Evolutionary conservation across 768 basidiomycete genomes (phyloP), one percentile per base, ranked within the genome.

Genomic region (Auricularia heimuer): DNA sequence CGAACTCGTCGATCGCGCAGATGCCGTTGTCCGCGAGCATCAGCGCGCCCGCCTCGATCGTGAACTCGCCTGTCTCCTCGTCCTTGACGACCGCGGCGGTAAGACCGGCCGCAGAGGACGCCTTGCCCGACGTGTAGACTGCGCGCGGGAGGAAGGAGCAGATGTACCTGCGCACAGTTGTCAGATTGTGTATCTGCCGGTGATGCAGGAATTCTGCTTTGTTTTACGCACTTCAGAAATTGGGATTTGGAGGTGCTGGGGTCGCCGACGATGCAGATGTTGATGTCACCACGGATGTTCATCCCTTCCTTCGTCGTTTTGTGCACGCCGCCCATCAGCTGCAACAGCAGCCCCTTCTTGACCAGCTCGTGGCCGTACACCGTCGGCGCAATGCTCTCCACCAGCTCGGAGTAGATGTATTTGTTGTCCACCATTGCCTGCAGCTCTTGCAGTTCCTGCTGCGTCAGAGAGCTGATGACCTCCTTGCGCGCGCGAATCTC

Each of bases 1-100:
- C 97, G 72, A 99, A 99, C 76, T 98, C 97, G 78, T 99, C 97
- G 71, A 99, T 99, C n/a, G 95, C 95, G 73, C 97, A 99, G 73
- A 98, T 98, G 7, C 97, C 97, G 70, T 98, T 98, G 77, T 99
- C 97, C 4, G 97, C 97, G 3, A 99, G 84, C 97, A 99, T 98
- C 69, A 99, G 83, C 3, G 97, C 97, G 61, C 97, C 97, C 24
- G 97, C 97, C 78, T 99, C 97, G 72, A 98, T 98, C 0, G 97
- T 98, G 78, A 98, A 99, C 73, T 99, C 97, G 14, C 97, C 97
- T 0, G 95, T 96, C 76, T 98, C 97, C 76, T 98, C 96, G 70
- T 99, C 97, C 71, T 90, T 94, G 66, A 98, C 96, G 0, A 99
- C 97, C 2, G 96, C 96, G 4, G 97, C 97, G 0, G 97, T 99